Evolutionary conservation across 495 filamentous ascomycete genomes (phyloP).

Genomic region (Trichocladium antarcticum): DNA sequence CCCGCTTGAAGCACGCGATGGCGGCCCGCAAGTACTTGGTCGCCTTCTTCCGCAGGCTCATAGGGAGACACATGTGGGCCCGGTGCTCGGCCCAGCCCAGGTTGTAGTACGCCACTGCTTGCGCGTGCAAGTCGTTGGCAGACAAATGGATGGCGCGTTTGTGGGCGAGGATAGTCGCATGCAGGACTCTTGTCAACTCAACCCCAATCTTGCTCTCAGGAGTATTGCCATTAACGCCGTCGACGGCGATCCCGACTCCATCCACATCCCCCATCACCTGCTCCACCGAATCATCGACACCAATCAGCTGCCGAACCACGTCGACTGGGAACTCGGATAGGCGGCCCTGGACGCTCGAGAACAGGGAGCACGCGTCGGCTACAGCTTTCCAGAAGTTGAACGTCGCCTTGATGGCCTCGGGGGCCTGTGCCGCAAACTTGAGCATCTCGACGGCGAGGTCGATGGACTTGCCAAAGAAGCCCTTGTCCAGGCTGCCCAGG

Average conservation of each 20-base stretch:
- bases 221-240: slow-evolving; percentile 33
- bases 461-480: slow-evolving; percentile 69
- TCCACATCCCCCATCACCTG: slow-evolving; percentile 61
- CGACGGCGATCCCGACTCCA: slow-evolving; percentile 45
- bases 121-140: slow-evolving; percentile 69
- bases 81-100: slow-evolving; percentile 87
- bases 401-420: slow-evolving; percentile 41
- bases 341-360: slow-evolving; percentile 62
- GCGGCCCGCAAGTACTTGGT: slow-evolving; percentile 66
- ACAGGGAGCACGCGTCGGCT: slow-evolving; percentile 79
- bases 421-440: slow-evolving; percentile 28
- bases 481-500: slow-evolving; percentile 62
- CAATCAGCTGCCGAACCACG: slow-evolving; percentile 46
- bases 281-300: slow-evolving; percentile 38
- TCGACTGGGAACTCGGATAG: slow-evolving; percentile 46
- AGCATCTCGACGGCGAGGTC: slow-evolving; percentile 44
- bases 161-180: slow-evolving; percentile 68
- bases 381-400: slow-evolving; percentile 95
- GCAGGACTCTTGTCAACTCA: slow-evolving; percentile 42
- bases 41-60: slow-evolving; percentile 35
- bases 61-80: slow-evolving; percentile 53
- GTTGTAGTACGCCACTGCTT: slow-evolving; percentile 93
- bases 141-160: slow-evolving; percentile 73
- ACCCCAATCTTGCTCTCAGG: slow-evolving; percentile 38
- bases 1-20: slow-evolving; percentile 87